Conservation (phyloP, 345 rosid genomes). For the Hibiscus trionum region DNA sequence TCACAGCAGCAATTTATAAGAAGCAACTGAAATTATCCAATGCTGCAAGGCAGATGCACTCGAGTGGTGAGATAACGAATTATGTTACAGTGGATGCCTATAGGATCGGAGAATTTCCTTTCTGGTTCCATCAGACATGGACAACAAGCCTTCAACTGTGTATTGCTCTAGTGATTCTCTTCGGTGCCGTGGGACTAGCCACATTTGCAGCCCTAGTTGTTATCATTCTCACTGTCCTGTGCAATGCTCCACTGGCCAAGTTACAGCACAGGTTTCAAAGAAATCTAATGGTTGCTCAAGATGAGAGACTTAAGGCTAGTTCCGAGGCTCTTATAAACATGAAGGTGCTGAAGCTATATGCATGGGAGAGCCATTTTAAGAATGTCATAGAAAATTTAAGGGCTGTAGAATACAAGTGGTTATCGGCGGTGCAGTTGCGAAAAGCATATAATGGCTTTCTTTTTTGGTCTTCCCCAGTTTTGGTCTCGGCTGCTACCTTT, state of each 20-base stretch:
- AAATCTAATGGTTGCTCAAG: constrained; percentile 73
- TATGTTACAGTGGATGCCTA: constrained; percentile 91
- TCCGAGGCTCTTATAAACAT: constrained; percentile 80
- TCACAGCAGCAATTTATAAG: constrained; percentile 73
- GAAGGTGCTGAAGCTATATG: constrained; percentile 87
- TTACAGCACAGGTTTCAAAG: constrained; percentile 80
- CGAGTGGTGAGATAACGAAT: constrained; percentile 87
- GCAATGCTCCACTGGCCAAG: constrained; percentile 90
- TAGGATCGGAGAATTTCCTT: constrained; percentile 88
- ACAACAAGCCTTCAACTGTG: constrained; percentile 79
- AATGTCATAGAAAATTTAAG: constrained; percentile 67
- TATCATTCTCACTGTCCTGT: constrained; percentile 63
- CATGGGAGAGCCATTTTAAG: constrained; percentile 90
- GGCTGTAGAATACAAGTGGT: constrained; percentile 51
- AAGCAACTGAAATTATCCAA: constrained; percentile 78
- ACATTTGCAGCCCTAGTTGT: constrained; percentile 72
- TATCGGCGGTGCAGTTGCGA: constrained; percentile 71
- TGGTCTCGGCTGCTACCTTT: constrained; percentile 85
- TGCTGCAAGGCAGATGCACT: constrained; percentile 62
- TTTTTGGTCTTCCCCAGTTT: constrained; percentile 86
- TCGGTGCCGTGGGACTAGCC: constrained; percentile 78
- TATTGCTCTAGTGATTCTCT: constrained; percentile 62
- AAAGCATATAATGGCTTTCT: constrained; percentile 62
- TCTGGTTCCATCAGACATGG: constrained; percentile 97
- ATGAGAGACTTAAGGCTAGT: constrained; percentile 70